Evolutionary conservation across 1,284 basidiomycete genomes (phyloP).

Genomic region (Apiotrichum veenhuisii): DNA sequence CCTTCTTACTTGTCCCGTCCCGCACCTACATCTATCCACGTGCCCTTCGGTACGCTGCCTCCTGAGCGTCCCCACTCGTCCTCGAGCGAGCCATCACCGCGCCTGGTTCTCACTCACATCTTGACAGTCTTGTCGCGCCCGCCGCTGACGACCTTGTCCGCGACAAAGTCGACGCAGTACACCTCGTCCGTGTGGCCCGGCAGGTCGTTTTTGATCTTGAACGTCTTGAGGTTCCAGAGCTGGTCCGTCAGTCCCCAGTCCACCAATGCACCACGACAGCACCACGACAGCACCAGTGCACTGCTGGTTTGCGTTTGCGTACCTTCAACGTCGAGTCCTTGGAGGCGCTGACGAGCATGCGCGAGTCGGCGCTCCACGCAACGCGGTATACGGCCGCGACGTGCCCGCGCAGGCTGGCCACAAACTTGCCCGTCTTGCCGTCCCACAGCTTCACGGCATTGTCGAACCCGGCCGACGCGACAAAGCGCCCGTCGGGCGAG

Average conservation of each 20-base stretch:
- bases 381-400: constrained; percentile 91
- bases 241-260: too few relatives aligned
- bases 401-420: constrained; percentile 86
- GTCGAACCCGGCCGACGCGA: constrained; percentile 89
- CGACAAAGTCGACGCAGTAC: constrained; percentile 97
- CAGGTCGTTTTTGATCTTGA: constrained; percentile 87
- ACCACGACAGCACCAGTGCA: too few relatives aligned
- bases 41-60: neutral
- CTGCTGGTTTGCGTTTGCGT: too few relatives aligned
- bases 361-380: constrained; percentile 90
- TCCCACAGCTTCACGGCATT: constrained; percentile 92
- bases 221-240: constrained; percentile 94
- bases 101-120: constrained; percentile 57
- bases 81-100: too few relatives aligned
- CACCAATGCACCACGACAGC: too few relatives aligned
- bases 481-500: constrained; percentile 87
- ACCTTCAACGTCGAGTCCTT: constrained; percentile 96
- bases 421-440: constrained; percentile 82
- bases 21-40: too few relatives aligned
- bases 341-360: constrained; percentile 86
- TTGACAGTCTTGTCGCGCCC: constrained; percentile 64
- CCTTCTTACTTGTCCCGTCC: too few relatives aligned
- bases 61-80: too few relatives aligned
- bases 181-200: constrained; percentile 97
- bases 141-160: constrained; percentile 95